Evolutionary conservation across 345 rosid genomes (phyloP).

Genomic region (Eucalyptus urophylla): DNA sequence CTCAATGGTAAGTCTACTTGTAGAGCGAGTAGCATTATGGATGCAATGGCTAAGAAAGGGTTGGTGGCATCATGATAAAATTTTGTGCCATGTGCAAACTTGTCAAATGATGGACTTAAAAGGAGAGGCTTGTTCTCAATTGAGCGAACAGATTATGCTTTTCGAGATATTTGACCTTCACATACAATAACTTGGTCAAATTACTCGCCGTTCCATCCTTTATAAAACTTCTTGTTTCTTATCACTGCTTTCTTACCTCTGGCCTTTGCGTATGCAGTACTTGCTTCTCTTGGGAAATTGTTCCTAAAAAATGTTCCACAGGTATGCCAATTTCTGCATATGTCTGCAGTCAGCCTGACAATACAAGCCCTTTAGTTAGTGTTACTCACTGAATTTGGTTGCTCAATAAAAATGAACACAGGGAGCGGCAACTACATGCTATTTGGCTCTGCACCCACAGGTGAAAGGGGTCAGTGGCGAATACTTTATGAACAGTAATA

Average conservation of each 20-base stretch:
- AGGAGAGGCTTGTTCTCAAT: background rate
- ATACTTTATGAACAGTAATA: slow-evolving; percentile 41
- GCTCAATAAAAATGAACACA: background rate
- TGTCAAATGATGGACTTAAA: background rate
- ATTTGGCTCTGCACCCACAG: slow-evolving; percentile 54
- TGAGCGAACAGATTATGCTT: background rate
- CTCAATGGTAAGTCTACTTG: slow-evolving; percentile 17
- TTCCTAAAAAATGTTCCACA: slow-evolving; percentile 33
- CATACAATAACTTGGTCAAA: background rate
- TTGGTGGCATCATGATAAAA: background rate
- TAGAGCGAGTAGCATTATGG: background rate
- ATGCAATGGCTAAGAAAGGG: background rate
- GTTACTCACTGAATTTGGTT: background rate
- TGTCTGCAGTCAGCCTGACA: background rate
- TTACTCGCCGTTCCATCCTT: background rate
- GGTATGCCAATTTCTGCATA: slow-evolving; percentile 1
- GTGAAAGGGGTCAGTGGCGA: slow-evolving; percentile 38
- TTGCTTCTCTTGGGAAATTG: slow-evolving; percentile 2
- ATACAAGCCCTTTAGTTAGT: background rate
- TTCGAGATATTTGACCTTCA: background rate
- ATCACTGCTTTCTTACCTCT: background rate
- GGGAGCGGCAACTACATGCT: slow-evolving; percentile 81
- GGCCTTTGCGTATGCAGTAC: slow-evolving; percentile 12
- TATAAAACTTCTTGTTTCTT: background rate
- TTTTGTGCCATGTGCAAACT: background rate